Conservation (phyloP, 306 rosid genomes). For the Crotalaria pallida region DNA sequence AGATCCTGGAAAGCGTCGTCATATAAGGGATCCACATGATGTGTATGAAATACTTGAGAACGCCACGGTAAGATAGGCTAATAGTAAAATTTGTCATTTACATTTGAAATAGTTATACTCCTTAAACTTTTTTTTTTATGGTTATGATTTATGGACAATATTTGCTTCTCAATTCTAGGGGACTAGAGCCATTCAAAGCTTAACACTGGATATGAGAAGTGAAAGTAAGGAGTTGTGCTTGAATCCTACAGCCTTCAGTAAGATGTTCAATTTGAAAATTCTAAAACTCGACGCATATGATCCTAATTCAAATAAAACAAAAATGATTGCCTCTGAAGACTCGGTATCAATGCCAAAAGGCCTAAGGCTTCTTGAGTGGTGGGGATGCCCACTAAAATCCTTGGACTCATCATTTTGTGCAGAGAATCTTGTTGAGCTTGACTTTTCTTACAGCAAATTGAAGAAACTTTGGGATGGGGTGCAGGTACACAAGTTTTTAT, state of each 20-base stretch:
- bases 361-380: background rate
- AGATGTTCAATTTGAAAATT: background rate
- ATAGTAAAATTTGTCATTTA: background rate
- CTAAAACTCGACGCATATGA: background rate
- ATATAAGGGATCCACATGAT: background rate
- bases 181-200: background rate
- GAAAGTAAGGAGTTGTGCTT: background rate
- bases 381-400: background rate
- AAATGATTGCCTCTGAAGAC: background rate
- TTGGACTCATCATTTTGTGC: background rate
- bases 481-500: background rate
- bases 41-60: background rate
- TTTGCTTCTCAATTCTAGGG: background rate
- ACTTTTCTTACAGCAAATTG: background rate
- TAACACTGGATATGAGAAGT: background rate
- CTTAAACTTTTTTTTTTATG: background rate
- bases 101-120: too few species aligned
- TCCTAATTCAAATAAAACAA: too few species aligned
- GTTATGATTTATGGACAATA: background rate
- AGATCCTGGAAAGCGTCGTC: background rate
- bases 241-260: background rate
- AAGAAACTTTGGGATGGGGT: background rate
- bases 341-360: background rate
- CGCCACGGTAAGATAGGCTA: background rate
- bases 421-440: background rate